A percentile compares a stretch with the other conserved stretches of the same genome.
These are phyloP conservation scores for Teratosphaeria viscida DNA, from an alignment of 2,329 filamentous ascomycete genomes.

Conservation along the genomic window DNA sequence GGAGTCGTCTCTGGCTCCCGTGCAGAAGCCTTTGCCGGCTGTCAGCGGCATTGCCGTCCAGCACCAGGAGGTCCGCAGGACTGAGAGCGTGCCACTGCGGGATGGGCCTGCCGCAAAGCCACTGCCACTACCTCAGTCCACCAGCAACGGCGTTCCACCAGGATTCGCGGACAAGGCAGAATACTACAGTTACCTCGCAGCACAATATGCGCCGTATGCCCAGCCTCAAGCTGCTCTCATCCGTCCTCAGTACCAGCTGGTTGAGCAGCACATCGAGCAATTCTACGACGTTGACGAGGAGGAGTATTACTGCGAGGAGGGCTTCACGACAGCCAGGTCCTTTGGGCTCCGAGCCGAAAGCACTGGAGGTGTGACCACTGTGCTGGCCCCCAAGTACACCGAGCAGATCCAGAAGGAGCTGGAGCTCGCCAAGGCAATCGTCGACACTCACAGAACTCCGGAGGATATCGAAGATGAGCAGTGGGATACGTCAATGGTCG, in stretches of 20 bases:
- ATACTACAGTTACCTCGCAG: constrained; percentile 5
- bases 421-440: constrained; percentile 53
- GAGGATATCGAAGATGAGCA: constrained; percentile 81
- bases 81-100: constrained; percentile 19
- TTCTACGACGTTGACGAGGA: constrained; percentile 47
- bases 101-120: constrained; percentile 13
- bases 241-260: background rate
- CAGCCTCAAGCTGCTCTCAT: constrained; percentile 1
- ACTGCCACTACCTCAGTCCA: constrained; percentile 1
- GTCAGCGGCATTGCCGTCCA: constrained; percentile 6
- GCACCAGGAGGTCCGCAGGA: constrained; percentile 17
- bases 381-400: constrained; percentile 61
- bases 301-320: constrained; percentile 62
- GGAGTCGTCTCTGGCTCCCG: background rate
- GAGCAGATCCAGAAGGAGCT: constrained; percentile 63
- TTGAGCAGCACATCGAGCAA: constrained; percentile 6
- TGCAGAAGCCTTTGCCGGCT: constrained; percentile 1
- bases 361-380: constrained; percentile 50
- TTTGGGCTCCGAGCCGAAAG: constrained; percentile 62
- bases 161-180: constrained; percentile 7
- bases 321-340: constrained; percentile 66
- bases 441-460: constrained; percentile 53
- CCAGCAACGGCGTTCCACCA: background rate
- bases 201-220: constrained; percentile 1
- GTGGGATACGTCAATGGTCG: constrained; percentile 95